Conservation (phyloP, 1,284 basidiomycete genomes). For the Rhodotorula sp. region DNA sequence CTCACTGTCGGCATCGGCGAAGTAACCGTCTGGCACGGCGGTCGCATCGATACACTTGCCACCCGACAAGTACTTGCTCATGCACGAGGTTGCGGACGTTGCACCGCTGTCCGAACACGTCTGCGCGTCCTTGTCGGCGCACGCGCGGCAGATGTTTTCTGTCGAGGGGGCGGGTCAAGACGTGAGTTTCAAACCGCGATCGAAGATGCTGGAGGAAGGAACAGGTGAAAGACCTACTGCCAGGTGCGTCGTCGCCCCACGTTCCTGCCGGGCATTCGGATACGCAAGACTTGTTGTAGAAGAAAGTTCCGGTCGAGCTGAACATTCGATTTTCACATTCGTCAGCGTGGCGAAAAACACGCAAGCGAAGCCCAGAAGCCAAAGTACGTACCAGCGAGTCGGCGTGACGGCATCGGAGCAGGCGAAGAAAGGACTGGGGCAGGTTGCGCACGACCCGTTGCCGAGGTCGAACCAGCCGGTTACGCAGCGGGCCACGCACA, state of each 20-base stretch:
- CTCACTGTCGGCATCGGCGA: neutral
- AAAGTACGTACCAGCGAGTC: neutral
- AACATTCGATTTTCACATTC: neutral
- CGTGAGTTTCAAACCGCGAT: too few species aligned
- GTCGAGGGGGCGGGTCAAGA: neutral
- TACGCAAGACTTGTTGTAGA: neutral
- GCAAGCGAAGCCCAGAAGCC: too few species aligned
- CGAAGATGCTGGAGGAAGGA: too few species aligned
- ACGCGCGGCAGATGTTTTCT: neutral
- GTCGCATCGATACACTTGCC: neutral
- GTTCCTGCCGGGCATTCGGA: neutral
- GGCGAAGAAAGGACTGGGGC: neutral
- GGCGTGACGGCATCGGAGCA: neutral
- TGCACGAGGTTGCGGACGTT: neutral
- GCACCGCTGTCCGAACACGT: neutral
- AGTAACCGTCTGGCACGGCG: neutral
- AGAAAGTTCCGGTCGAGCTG: neutral
- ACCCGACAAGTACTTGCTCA: neutral
- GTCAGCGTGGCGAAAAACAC: too few species aligned
- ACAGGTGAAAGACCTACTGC: neutral
- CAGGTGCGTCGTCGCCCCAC: neutral
- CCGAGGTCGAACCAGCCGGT: neutral
- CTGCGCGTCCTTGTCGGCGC: slow-evolving; percentile 1
- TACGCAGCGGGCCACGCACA: neutral
- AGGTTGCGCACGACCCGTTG: neutral